Evolutionary conservation across 2,329 filamentous ascomycete genomes (phyloP), one percentile per base, ranked within the genome.

Genomic region (Hypoxylon sp.): DNA sequence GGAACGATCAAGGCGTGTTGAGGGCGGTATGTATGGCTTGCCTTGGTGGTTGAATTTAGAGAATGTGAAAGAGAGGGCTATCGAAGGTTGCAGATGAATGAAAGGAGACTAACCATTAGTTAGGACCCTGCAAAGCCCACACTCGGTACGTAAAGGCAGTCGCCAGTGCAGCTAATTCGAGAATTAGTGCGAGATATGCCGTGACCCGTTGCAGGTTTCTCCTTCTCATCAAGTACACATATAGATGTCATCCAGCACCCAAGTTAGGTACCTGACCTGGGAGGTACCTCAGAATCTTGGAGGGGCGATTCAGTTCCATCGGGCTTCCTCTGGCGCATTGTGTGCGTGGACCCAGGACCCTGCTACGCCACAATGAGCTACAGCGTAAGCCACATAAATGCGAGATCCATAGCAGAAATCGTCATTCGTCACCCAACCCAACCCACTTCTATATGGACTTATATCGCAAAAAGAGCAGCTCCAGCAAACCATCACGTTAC

Each of bases 11-110:
- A 46, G 50, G 30, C 17, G 42, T 48, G 50, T 56, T 44, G 67
- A 64, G 54, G 66, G 68, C 60, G 62, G 70, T 66, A 70, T 70
- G 70, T 66, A 70, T 70, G 70, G 50, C 64, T 61, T 61, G 40
- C 35, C 57, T 67, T 58, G 56, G 46, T 64, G 54, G 59, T 68
- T 37, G 50, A 64, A 64, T 69, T 61, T 67, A 51, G 61, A 64
- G 65, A 68, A 64, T 57, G 61, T 68, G 70, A 72, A 66, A 70
- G 61, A 59, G 54, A 66, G 61, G 63, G 63, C 46, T 68, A 49
- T 71, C 59, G 55, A 66, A 67, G 48, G 67, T 64, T 25, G 51
- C 51, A 62, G 64, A 63, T 66, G 42, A 62, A 62, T 61, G 61
- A 64, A 67, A 61, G 30, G 37, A 42, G 61, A 67, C 58, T 61